Conservation (phyloP, 2,329 filamentous ascomycete genomes). For the Nemania sp. region DNA sequence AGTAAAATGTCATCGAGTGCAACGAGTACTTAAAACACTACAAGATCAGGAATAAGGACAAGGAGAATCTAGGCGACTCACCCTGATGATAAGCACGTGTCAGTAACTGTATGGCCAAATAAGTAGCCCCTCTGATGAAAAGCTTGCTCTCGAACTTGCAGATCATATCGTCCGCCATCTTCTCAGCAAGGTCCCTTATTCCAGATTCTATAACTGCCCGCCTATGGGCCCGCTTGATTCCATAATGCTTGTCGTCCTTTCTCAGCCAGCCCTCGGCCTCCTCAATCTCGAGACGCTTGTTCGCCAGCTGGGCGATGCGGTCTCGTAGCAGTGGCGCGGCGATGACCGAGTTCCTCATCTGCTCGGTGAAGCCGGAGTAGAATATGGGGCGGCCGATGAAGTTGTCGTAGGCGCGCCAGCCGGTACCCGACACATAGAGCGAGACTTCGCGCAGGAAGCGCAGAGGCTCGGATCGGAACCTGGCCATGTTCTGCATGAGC, state of each 20-base stretch:
- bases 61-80: constrained; percentile 10
- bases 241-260: constrained; percentile 57
- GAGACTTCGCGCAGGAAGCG: constrained; percentile 92
- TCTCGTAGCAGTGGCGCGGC: constrained; percentile 72
- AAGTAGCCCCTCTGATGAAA: constrained; percentile 92
- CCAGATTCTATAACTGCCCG: constrained; percentile 70
- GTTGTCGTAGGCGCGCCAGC: constrained; percentile 93
- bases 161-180: constrained; percentile 93
- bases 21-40: no score
- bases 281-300: constrained; percentile 74
- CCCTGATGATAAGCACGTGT: constrained; percentile 93
- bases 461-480: constrained; percentile 73
- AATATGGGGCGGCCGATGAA: constrained; percentile 91
- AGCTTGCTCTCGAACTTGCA: constrained; percentile 97
- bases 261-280: constrained; percentile 71
- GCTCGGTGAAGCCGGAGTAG: constrained; percentile 87
- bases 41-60: background rate
- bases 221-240: constrained; percentile 55
- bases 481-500: constrained; percentile 80
- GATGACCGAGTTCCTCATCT: constrained; percentile 80
- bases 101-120: constrained; percentile 81
- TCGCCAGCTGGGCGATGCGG: constrained; percentile 77
- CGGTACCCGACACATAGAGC: constrained; percentile 87
- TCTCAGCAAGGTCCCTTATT: constrained; percentile 79
- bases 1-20: no score